phyloP scores from a whole-genome alignment of 306 rosid species.

The Vigna hirtella region DNA sequence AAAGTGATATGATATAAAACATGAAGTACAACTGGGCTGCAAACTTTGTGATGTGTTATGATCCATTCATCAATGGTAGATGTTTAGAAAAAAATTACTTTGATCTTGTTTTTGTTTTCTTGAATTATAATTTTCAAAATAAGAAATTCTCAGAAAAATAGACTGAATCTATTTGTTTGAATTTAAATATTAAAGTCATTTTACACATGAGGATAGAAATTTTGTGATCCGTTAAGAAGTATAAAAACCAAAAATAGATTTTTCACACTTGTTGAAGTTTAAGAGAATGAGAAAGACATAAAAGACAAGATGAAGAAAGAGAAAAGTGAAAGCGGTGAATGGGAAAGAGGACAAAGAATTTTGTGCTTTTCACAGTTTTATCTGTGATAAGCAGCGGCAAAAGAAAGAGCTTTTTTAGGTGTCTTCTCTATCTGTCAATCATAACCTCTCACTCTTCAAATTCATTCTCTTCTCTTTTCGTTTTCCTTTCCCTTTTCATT shows the following conservation, averaged over 20 bases:
- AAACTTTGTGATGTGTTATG: background rate
- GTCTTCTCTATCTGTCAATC: conserved; percentile 26
- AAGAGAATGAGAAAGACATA: background rate
- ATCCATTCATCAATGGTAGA: background rate
- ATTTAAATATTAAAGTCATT: too few relatives aligned
- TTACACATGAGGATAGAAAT: too few relatives aligned
- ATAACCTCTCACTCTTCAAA: conserved; percentile 10
- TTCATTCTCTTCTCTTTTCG: background rate
- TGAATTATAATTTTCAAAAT: too few relatives aligned
- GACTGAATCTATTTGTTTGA: too few relatives aligned
- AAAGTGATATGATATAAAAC: too few relatives aligned
- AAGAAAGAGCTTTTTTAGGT: conserved; percentile 31
- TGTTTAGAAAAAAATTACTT: background rate
- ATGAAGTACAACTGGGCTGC: too few relatives aligned
- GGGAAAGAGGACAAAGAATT: conserved; percentile 31
- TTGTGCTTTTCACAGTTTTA: conserved; percentile 37
- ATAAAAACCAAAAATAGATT: too few relatives aligned
- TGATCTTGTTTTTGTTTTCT: too few relatives aligned
- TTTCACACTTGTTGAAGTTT: background rate
- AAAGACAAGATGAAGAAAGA: background rate
- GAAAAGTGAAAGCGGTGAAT: conserved; percentile 16
- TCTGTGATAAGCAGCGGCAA: conserved; percentile 8
- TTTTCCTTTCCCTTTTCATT: background rate
- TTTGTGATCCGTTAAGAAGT: too few relatives aligned
- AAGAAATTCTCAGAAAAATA: too few relatives aligned